Conservation (phyloP, 2,329 filamentous ascomycete genomes). For the Tympanopsis confertula region DNA sequence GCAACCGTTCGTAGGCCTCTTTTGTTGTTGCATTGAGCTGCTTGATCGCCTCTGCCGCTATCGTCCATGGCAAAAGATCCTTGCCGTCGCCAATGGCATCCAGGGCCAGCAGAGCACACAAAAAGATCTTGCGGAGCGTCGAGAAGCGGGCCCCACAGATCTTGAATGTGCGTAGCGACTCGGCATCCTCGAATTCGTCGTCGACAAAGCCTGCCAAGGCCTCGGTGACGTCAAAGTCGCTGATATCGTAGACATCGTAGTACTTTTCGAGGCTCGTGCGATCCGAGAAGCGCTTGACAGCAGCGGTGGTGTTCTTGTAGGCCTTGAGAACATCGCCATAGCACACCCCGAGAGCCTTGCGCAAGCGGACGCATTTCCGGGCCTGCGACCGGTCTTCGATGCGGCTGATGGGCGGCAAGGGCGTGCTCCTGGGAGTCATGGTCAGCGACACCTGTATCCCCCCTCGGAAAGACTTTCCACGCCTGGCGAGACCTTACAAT, state of each 20-base stretch:
- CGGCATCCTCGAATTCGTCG: slow-evolving; percentile 61
- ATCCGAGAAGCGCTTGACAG: slow-evolving; percentile 63
- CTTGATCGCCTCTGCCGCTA: slow-evolving; percentile 64
- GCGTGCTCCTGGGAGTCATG: slow-evolving; percentile 54
- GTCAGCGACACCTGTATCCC: slow-evolving; percentile 12
- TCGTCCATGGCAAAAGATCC: slow-evolving; percentile 70
- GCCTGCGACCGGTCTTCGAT: slow-evolving; percentile 74
- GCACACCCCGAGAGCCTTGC: slow-evolving; percentile 61
- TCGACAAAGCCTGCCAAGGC: slow-evolving; percentile 53
- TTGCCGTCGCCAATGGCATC: slow-evolving; percentile 68
- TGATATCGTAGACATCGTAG: slow-evolving; percentile 79
- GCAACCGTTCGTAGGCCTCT: slow-evolving; percentile 53
- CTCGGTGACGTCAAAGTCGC: slow-evolving; percentile 59
- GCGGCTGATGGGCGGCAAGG: slow-evolving; percentile 81
- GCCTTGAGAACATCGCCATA: slow-evolving; percentile 60
- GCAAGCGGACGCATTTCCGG: slow-evolving; percentile 68
- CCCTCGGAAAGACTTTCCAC: slow-evolving; percentile 6
- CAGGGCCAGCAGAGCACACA: slow-evolving; percentile 81
- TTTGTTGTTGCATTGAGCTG: slow-evolving; percentile 49
- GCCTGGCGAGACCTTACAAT: slow-evolving; percentile 40
- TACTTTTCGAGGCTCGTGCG: slow-evolving; percentile 81
- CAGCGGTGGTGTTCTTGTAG: slow-evolving; percentile 59
- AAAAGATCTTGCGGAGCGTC: slow-evolving; percentile 68
- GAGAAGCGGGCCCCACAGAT: slow-evolving; percentile 71
- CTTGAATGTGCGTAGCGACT: slow-evolving; percentile 71